Conservation (phyloP, 2,329 filamentous ascomycete species). For the Orbilia brochopaga region DNA sequence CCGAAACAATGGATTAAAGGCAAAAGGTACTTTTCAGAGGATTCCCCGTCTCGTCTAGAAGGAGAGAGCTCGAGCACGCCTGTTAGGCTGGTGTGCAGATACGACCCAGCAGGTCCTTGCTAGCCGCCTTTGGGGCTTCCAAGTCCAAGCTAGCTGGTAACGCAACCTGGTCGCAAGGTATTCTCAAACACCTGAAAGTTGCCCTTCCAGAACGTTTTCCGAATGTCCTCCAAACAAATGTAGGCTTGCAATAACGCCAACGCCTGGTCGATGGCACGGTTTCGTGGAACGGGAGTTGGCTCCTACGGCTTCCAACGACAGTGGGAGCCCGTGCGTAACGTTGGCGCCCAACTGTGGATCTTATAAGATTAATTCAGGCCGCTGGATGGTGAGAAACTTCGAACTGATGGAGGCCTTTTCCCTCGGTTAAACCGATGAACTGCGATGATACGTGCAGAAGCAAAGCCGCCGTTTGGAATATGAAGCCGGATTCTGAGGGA, state of each 20-base stretch:
- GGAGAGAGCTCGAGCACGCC: conserved; percentile 49
- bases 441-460: background rate
- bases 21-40: conserved; percentile 49
- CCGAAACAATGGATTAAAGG: conserved; percentile 48
- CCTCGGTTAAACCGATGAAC: conserved; percentile 6
- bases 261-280: conserved; percentile 22
- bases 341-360: conserved; percentile 8
- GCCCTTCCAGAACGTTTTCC: conserved; percentile 50
- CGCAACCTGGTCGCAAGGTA: conserved; percentile 51
- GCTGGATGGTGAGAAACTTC: background rate
- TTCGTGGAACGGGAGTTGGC: conserved; percentile 26
- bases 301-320: background rate
- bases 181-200: conserved; percentile 50
- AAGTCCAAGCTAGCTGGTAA: conserved; percentile 50
- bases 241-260: conserved; percentile 32
- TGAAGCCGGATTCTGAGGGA: conserved; percentile 30
- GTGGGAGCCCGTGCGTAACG: conserved; percentile 4
- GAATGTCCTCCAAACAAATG: conserved; percentile 31
- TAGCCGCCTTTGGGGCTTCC: conserved; percentile 51
- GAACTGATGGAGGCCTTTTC: background rate
- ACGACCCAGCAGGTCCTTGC: conserved; percentile 48
- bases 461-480: background rate
- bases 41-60: conserved; percentile 40
- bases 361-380: conserved; percentile 3
- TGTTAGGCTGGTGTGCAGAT: conserved; percentile 49